Percentiles rank a stretch among this genome's conserved stretches.
phyloP scores from a whole-genome alignment of 192 early-diverging fungal species.

The Lunasporangiospora selenospora region DNA sequence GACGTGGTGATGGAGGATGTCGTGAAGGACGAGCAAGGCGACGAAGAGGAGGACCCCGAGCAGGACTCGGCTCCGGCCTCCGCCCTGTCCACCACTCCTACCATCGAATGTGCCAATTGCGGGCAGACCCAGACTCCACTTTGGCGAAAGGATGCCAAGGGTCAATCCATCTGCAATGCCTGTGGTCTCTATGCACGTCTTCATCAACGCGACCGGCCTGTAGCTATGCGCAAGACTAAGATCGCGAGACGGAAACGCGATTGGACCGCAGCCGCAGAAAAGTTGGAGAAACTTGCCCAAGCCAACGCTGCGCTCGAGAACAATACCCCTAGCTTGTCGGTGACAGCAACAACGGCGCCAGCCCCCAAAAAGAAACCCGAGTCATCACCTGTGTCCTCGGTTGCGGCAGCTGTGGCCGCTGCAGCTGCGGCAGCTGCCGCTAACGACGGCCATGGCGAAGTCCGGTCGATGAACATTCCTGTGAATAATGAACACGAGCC shows the following conservation, averaged over 20 bases:
- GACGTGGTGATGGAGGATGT: slow-evolving; percentile 2
- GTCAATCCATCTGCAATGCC: slow-evolving; percentile 82
- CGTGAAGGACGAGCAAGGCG: background rate
- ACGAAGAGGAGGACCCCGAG: background rate
- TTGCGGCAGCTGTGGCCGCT: background rate
- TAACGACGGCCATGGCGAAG: background rate
- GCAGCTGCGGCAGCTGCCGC: too few relatives aligned
- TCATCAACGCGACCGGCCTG: slow-evolving; percentile 59
- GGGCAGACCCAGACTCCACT: slow-evolving; percentile 80
- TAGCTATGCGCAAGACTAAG: slow-evolving; percentile 61
- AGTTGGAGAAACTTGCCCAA: too few relatives aligned
- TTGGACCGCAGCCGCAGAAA: slow-evolving; percentile 26
- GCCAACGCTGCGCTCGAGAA: background rate
- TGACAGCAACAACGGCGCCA: background rate
- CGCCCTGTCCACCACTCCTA: background rate
- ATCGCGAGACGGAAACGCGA: slow-evolving; percentile 59
- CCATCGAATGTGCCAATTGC: slow-evolving; percentile 72
- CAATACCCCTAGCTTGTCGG: background rate
- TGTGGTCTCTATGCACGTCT: slow-evolving; percentile 70
- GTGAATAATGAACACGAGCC: slow-evolving; percentile 21
- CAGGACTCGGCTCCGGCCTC: background rate
- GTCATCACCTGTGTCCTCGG: too few relatives aligned
- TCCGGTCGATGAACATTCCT: slow-evolving; percentile 45
- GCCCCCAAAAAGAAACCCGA: background rate
- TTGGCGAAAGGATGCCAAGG: slow-evolving; percentile 80